Base-by-base conservation (phyloP, 495 filamentous ascomycete species). In the Penicillium manginii region DNA sequence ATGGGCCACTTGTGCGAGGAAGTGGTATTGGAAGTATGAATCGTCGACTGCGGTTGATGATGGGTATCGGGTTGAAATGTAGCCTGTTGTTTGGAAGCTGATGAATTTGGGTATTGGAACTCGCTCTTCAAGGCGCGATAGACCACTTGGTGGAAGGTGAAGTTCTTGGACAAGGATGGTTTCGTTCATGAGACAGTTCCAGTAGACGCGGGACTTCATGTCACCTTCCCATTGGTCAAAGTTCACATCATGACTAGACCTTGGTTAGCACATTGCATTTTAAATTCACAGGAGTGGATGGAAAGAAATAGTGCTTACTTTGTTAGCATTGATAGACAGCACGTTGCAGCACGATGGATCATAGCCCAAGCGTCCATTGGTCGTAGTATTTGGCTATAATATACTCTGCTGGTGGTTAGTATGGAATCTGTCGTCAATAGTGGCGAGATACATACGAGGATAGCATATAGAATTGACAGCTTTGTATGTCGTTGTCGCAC, bases 91-190 rank as follows among this genome's bases (percentile, higher is more conserved):
- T 61, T 73, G 69, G 42, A 80, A 80, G 40, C 63, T 62, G 35
- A 80, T 80, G 60, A 80, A 80, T 61, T 80, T 80, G 9, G 77
- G 77, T 26, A 80, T 78, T 1, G 77, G 77, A 18, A 80, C 75
- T 56, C 66, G 59, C 63, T 80, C 77, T 63, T 80, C 77, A 1
- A 80, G 72, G 9, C 75, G 69, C 1, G 71, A 69, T 29, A 80
- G 68, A 29, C 77, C 77, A 50, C 77, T 80, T 8, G 77, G 70
- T 17, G 77, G 77, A n/a, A 80, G 71, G 52, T 78, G 76, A 2
- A 80, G 65, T 45, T 80, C 77, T 64, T 80, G 77, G 0, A 78
- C 73, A 12, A 80, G 72, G 33, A 80, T 80, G 2, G 76, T 78
- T 55, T 80, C 77, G 51, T 78, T 77, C 77, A 80, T 80, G 10